These are phyloP conservation scores for Tylopilus intermedius DNA, from an alignment of 768 basidiomycete species.

Conservation along the genomic window DNA sequence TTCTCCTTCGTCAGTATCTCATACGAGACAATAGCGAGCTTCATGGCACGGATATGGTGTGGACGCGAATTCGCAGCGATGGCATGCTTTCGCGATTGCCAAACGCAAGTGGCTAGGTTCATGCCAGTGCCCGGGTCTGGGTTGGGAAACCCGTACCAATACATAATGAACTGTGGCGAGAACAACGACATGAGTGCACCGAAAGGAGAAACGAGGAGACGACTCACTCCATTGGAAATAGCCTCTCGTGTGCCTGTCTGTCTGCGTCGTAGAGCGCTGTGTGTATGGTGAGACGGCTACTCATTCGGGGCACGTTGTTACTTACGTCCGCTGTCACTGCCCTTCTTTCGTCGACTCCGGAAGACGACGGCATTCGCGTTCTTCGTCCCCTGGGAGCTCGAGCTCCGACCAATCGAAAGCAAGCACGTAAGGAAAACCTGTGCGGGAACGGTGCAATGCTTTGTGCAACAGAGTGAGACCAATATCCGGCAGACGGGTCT, in stretches of 20 bases:
- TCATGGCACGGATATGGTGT: slow-evolving; percentile 79
- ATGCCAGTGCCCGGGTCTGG: slow-evolving; percentile 52
- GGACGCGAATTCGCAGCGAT: slow-evolving; percentile 74
- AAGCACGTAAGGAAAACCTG: slow-evolving; percentile 54
- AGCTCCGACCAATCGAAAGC: slow-evolving; percentile 90
- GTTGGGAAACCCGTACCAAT: slow-evolving; percentile 91
- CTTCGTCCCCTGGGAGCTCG: slow-evolving; percentile 59
- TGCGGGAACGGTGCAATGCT: slow-evolving; percentile 74
- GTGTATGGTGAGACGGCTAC: slow-evolving; percentile 4
- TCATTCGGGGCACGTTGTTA: neutral
- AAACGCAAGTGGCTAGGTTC: slow-evolving; percentile 94
- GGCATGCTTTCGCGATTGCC: slow-evolving; percentile 86
- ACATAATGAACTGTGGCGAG: slow-evolving; percentile 63
- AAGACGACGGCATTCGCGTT: slow-evolving; percentile 88
- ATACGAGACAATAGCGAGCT: slow-evolving; percentile 70
- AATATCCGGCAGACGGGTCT: slow-evolving; percentile 77
- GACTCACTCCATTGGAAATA: slow-evolving; percentile 71
- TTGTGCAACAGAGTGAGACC: slow-evolving; percentile 78
- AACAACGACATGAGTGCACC: slow-evolving; percentile 4
- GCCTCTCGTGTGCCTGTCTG: slow-evolving; percentile 89
- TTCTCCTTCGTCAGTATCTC: slow-evolving; percentile 63
- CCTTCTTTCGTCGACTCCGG: slow-evolving; percentile 67
- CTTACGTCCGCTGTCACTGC: slow-evolving; percentile 64
- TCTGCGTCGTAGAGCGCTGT: slow-evolving; percentile 87
- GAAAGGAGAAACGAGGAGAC: neutral